Conservation (phyloP, 805 yeast species). For the Yarrowia alimentaria region DNA sequence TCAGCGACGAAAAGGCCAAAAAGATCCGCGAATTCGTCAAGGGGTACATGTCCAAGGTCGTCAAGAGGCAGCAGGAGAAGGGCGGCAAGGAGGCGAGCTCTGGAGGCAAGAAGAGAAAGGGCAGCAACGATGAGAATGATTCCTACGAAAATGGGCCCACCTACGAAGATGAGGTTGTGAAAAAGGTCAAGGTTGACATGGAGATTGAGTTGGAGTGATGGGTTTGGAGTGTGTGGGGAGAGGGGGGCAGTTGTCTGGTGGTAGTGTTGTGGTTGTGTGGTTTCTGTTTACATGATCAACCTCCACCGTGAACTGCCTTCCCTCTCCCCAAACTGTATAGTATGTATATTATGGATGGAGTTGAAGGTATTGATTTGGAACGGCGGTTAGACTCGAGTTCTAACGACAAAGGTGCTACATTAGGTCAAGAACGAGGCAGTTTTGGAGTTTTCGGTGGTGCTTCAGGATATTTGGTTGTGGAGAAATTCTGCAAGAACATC, state of each 20-base stretch:
- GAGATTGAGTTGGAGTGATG: slow-evolving; percentile 22
- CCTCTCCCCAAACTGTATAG: no score
- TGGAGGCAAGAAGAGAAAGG: background rate
- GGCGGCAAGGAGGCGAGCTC: background rate
- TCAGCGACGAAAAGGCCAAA: slow-evolving; percentile 61
- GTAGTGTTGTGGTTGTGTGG: no score
- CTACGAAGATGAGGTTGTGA: slow-evolving; percentile 14
- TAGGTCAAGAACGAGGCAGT: no score
- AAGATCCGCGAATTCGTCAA: slow-evolving; percentile 67
- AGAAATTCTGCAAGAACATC: no score
- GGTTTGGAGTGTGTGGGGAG: background rate
- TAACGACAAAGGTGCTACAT: no score
- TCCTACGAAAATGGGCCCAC: background rate
- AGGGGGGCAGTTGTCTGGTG: background rate
- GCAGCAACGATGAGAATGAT: background rate
- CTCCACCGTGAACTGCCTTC: no score
- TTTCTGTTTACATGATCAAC: no score
- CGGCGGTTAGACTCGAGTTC: no score
- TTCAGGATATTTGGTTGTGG: no score
- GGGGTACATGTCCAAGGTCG: slow-evolving; percentile 35
- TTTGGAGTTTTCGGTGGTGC: no score
- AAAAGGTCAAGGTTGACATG: slow-evolving; percentile 23
- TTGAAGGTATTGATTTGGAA: no score
- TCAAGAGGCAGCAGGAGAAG: slow-evolving; percentile 20
- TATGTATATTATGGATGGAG: no score